Conservation (phyloP, 495 filamentous ascomycete species). For the Podospora pseudopauciseta region DNA sequence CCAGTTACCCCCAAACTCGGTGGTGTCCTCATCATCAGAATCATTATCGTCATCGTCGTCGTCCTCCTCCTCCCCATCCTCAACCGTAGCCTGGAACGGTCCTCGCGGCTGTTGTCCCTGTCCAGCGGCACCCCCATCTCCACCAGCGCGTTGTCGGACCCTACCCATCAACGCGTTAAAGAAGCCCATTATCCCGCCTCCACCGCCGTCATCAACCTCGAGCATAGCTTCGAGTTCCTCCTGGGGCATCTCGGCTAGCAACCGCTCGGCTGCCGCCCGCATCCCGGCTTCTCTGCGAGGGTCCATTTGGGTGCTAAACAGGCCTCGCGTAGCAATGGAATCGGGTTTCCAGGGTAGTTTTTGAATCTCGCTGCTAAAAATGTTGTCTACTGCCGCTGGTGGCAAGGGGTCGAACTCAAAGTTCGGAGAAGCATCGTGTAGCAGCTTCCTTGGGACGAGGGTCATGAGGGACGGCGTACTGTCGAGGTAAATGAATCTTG, state of each 20-base stretch:
- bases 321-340: neutral
- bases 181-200: constrained; percentile 4
- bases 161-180: neutral
- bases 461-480: constrained; percentile 64
- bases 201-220: constrained; percentile 9
- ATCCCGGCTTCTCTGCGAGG: neutral
- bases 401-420: constrained; percentile 70
- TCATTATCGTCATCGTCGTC: constrained; percentile 12
- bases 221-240: constrained; percentile 9
- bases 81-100: constrained; percentile 2
- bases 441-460: constrained; percentile 51
- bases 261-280: constrained; percentile 3
- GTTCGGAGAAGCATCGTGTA: constrained; percentile 46
- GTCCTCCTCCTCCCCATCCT: constrained; percentile 6
- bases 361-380: constrained; percentile 44
- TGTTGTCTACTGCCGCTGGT: constrained; percentile 45
- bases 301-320: neutral
- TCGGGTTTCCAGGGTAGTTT: constrained; percentile 29
- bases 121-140: constrained; percentile 4
- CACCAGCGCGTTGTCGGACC: neutral
- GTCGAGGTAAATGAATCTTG: constrained; percentile 74
- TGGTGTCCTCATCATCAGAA: constrained; percentile 1
- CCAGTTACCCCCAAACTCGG: neutral
- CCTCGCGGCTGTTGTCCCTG: neutral
- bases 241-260: neutral